Percentiles rank a stretch among this genome's conserved stretches.
Evolutionary conservation across 2,329 filamentous ascomycete species (phyloP).

Genomic region (Fusarium anthophilum): DNA sequence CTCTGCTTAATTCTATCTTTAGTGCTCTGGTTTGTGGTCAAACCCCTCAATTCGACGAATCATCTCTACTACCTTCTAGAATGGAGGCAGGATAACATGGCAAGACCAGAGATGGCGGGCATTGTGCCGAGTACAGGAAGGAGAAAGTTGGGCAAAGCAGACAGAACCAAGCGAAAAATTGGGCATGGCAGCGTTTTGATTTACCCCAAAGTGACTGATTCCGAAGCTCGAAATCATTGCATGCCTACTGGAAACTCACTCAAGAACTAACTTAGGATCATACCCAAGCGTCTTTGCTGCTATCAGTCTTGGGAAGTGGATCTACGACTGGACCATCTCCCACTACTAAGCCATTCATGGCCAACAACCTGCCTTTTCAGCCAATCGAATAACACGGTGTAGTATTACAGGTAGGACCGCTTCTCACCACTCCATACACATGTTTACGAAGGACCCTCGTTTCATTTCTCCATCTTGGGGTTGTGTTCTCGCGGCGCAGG

Average conservation of each 20-base stretch:
- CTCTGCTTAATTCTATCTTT: accelerated
- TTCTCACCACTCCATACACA: background rate
- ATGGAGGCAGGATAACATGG: too few relatives aligned
- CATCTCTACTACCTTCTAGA: background rate
- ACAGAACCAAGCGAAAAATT: slow-evolving; percentile 67
- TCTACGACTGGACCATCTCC: background rate
- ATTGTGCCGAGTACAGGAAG: slow-evolving; percentile 95
- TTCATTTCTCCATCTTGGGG: background rate
- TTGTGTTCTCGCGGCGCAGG: accelerated
- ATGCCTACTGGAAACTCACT: slow-evolving; percentile 91
- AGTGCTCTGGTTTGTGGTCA: accelerated
- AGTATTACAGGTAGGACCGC: accelerated
- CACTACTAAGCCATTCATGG: background rate
- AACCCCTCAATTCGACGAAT: accelerated
- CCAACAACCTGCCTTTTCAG: accelerated
- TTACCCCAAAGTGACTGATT: slow-evolving; percentile 61
- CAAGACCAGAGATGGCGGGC: slow-evolving; percentile 87
- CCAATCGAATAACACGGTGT: background rate
- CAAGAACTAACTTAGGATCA: slow-evolving; percentile 92
- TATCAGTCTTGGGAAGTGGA: slow-evolving; percentile 4
- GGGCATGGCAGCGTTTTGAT: slow-evolving; percentile 72
- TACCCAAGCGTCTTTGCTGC: slow-evolving; percentile 72
- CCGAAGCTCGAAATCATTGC: slow-evolving; percentile 69
- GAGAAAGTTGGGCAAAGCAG: slow-evolving; percentile 81
- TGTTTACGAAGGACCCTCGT: background rate